phyloP scores from a whole-genome alignment of 805 yeast species.

The Wickerhamiella kurtzmanii region DNA sequence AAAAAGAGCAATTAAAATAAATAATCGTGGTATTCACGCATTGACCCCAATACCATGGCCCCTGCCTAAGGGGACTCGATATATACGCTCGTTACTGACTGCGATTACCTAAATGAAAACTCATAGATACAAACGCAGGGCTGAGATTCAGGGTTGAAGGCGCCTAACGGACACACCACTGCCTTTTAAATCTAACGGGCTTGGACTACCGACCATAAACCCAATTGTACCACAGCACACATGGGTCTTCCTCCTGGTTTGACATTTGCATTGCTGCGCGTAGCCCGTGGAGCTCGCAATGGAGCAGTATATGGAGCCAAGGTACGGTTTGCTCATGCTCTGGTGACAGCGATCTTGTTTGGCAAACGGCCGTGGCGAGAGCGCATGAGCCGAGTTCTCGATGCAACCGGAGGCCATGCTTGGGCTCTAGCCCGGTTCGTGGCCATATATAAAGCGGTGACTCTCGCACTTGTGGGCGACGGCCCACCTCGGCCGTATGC shows the following conservation, averaged over 20 bases:
- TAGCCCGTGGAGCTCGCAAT: slow-evolving; percentile 29
- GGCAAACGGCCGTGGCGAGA: slow-evolving; percentile 34
- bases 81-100: no score
- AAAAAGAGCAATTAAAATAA: no score
- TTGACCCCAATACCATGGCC: no score
- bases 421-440: slow-evolving; percentile 44
- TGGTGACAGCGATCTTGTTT: slow-evolving; percentile 47
- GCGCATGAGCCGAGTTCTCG: slow-evolving; percentile 34
- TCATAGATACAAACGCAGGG: no score
- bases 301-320: slow-evolving; percentile 51
- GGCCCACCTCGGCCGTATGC: slow-evolving; percentile 14
- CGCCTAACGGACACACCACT: no score
- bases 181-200: no score
- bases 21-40: no score
- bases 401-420: slow-evolving; percentile 45
- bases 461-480: slow-evolving; percentile 8
- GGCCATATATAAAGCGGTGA: slow-evolving; percentile 34
- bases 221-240: no score
- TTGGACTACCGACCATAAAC: no score
- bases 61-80: no score
- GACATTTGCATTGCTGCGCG: slow-evolving; percentile 6
- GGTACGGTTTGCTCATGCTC: slow-evolving; percentile 48
- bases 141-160: no score
- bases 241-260: background rate
- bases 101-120: no score